Base-by-base conservation (phyloP, 495 filamentous ascomycete species). In the Recurvomyces mirabilis region DNA sequence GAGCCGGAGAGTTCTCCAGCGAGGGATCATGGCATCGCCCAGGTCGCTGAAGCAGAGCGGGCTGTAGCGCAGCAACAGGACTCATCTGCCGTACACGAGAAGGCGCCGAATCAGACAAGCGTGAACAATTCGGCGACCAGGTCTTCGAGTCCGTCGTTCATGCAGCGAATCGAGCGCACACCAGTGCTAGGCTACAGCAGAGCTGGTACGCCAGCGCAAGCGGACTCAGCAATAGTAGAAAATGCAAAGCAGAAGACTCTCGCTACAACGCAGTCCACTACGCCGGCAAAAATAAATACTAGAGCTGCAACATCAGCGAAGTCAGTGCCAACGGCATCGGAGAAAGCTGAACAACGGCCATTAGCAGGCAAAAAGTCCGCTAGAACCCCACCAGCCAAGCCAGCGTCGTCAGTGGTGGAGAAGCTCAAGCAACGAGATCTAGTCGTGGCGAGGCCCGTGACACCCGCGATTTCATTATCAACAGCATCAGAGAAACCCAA, bases 1-100 rank as follows among this genome's bases (percentile, higher is more conserved):
- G 36, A 40, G 5, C 44, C 36, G 2, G 28, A 47, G 13, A 47
- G 44, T 36, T 39, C 44, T n/a, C 44, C 35, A 7, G 26, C 17
- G 10, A 18, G 13, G 3, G 15, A 17, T 9, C 39, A 25, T 15
- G 5, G 21, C 2, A 6, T 15, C 20, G 11, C 4, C 24, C 10
- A 5, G 19, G 12, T 14, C n/a, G 38, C n/a, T 5, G 35, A 40
- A 17, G 4, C 15, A 18, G 9, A 10, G 3, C 25, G 39, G 5
- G 13, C 15, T 31, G 10, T 21, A 14, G 7, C 17, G 25, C 15
- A 4, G 25, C 19, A 14, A 11, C 3, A 14, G 17, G 17, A 4
- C 2, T 11, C 2, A 28, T 9, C 7, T 5, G 6, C n/a, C 25
- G 9, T 13, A 18, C n/a, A 28, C 17, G 32, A 3, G 39, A 10